These are phyloP conservation scores for Pestalotiopsis sp. DNA, from an alignment of 2,329 filamentous ascomycete species.

Conservation along the genomic window DNA sequence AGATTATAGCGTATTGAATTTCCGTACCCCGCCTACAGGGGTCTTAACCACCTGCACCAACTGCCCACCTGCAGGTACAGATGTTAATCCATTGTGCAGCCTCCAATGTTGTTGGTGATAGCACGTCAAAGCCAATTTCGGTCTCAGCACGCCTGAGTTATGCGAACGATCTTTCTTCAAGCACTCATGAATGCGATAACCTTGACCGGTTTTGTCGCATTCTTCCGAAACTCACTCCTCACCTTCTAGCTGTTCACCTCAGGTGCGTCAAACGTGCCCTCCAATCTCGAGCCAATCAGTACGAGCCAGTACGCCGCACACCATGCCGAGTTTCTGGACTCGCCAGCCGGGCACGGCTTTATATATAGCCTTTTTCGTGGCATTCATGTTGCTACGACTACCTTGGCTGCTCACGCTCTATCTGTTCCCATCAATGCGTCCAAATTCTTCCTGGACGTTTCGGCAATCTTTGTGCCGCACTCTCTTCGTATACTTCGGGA, in stretches of 20 bases:
- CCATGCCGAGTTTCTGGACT: neutral
- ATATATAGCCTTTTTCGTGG: neutral
- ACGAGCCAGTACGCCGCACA: neutral
- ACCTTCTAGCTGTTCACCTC: neutral
- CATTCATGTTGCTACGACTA: neutral
- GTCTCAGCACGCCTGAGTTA: neutral
- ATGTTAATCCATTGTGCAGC: neutral
- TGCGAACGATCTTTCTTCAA: neutral
- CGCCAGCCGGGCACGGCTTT: neutral
- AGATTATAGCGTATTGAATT: too few species aligned
- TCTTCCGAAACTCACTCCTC: neutral
- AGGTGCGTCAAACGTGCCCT: neutral
- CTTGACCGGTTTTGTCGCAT: neutral
- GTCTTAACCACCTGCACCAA: neutral
- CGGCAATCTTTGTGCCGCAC: conserved; percentile 12
- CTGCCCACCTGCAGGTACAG: neutral
- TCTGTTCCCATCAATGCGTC: neutral
- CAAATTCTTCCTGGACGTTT: conserved; percentile 5
- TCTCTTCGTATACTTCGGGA: conserved; percentile 2
- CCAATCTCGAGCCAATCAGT: neutral
- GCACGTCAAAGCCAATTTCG: neutral
- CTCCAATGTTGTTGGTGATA: neutral
- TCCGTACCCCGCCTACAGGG: too few species aligned
- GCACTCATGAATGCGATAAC: neutral
- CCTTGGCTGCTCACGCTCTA: neutral